These are phyloP conservation scores for Primulina huaijiensis DNA, from an alignment of 257 asterid species.

Conservation along the genomic window DNA sequence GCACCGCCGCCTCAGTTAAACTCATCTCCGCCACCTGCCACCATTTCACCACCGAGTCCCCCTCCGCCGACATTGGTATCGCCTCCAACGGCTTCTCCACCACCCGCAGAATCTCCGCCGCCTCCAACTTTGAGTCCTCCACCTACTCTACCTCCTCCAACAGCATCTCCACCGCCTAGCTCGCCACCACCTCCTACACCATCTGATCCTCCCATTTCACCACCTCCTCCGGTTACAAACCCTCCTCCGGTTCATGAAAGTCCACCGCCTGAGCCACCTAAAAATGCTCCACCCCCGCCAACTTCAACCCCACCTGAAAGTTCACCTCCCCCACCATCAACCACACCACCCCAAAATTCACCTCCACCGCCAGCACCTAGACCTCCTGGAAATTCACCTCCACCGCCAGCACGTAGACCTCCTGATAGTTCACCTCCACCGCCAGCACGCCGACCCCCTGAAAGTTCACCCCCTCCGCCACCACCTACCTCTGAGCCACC, in stretches of 20 bases:
- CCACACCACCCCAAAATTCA: slow-evolving; percentile 10
- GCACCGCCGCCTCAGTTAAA: slow-evolving; percentile 25
- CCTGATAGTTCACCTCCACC: slow-evolving; percentile 3
- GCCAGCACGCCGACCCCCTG: background rate
- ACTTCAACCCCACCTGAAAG: slow-evolving; percentile 7
- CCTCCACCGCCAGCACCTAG: background rate
- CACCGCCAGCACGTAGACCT: slow-evolving; percentile 18
- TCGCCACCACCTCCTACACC: slow-evolving; percentile 27
- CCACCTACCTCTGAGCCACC: background rate
- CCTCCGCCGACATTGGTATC: background rate
- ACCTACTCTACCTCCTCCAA: slow-evolving; percentile 29
- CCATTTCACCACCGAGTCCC: slow-evolving; percentile 24
- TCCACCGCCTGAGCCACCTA: background rate
- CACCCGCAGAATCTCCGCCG: slow-evolving; percentile 35
- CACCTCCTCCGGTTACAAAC: slow-evolving; percentile 40
- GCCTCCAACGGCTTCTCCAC: background rate
- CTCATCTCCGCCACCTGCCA: slow-evolving; percentile 14
- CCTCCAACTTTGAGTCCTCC: slow-evolving; percentile 31
- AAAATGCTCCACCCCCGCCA: background rate
- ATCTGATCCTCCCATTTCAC: slow-evolving; percentile 27
- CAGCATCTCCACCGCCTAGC: slow-evolving; percentile 31
- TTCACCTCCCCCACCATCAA: slow-evolving; percentile 30
- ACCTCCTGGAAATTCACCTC: slow-evolving; percentile 20
- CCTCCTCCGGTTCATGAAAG: slow-evolving; percentile 35
- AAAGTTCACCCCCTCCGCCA: background rate